Conservation (phyloP, 2,329 filamentous ascomycete species). For the Grosmannia clavigera region DNA sequence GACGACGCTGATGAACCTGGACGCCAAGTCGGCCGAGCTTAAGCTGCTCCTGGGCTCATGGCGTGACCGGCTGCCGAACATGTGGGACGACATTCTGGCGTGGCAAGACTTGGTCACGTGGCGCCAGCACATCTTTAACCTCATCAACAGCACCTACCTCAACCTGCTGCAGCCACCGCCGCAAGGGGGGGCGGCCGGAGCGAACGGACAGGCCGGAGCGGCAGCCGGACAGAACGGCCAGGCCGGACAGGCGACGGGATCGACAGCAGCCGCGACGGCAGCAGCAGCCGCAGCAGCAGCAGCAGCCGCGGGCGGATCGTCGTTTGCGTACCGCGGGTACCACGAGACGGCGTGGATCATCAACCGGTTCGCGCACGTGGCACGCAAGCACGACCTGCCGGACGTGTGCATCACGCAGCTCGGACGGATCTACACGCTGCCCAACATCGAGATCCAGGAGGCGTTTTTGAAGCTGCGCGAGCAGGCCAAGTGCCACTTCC, state of each 20-base stretch:
- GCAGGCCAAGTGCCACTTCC: slow-evolving; percentile 97
- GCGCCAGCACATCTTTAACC: slow-evolving; percentile 95
- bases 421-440: slow-evolving; percentile 93
- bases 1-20: slow-evolving; percentile 75
- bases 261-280: neutral
- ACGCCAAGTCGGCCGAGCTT: slow-evolving; percentile 88
- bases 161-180: slow-evolving; percentile 68
- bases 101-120: slow-evolving; percentile 99
- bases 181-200: neutral
- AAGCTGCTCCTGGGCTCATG: slow-evolving; percentile 90
- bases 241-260: neutral
- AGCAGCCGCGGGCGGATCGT: slow-evolving; percentile 67
- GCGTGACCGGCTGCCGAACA: slow-evolving; percentile 89
- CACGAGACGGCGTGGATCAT: slow-evolving; percentile 99
- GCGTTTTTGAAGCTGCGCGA: slow-evolving; percentile 97
- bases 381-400: slow-evolving; percentile 88
- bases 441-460: slow-evolving; percentile 99
- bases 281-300: neutral
- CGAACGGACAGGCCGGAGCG: neutral
- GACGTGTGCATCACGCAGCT: slow-evolving; percentile 97
- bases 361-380: slow-evolving; percentile 95
- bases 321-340: slow-evolving; percentile 92
- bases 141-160: slow-evolving; percentile 93
- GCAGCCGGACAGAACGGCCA: neutral
- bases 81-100: slow-evolving; percentile 98